phyloP scores from a whole-genome alignment of 208 protist species.

The Tritrichomonas musculus region DNA sequence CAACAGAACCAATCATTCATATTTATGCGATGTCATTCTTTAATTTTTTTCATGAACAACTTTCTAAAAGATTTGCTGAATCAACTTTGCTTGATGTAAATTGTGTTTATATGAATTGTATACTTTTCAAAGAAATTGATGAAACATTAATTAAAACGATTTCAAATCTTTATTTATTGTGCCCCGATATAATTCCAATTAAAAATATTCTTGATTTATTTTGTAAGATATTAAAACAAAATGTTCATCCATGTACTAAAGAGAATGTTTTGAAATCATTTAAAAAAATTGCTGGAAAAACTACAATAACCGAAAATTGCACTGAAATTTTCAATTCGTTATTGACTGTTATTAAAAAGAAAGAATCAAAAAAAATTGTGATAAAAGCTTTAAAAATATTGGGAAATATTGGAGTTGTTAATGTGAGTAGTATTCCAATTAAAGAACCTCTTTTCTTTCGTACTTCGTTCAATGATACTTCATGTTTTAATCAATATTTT shows the following conservation, averaged over 20 bases:
- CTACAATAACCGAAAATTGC: background rate
- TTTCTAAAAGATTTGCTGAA: background rate
- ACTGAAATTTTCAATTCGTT: background rate
- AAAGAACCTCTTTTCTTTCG: background rate
- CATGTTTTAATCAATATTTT: background rate
- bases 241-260: background rate
- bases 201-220: background rate
- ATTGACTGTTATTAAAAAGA: background rate
- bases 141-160: conserved; percentile 4
- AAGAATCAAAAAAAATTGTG: conserved; percentile 3
- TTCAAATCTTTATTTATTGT: background rate
- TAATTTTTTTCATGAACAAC: background rate
- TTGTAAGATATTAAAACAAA: background rate
- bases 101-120: background rate
- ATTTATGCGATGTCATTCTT: background rate
- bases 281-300: background rate
- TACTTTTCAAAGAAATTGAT: background rate
- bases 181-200: background rate
- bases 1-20: background rate
- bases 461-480: background rate
- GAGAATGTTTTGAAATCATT: background rate
- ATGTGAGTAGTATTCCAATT: background rate
- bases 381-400: conserved; percentile 25
- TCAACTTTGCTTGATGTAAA: background rate
- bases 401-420: background rate